Percentiles rank a stretch among this genome's conserved stretches.
phyloP scores from a whole-genome alignment of 1,139 yeast genomes.

The Arxiozyma bovina region DNA sequence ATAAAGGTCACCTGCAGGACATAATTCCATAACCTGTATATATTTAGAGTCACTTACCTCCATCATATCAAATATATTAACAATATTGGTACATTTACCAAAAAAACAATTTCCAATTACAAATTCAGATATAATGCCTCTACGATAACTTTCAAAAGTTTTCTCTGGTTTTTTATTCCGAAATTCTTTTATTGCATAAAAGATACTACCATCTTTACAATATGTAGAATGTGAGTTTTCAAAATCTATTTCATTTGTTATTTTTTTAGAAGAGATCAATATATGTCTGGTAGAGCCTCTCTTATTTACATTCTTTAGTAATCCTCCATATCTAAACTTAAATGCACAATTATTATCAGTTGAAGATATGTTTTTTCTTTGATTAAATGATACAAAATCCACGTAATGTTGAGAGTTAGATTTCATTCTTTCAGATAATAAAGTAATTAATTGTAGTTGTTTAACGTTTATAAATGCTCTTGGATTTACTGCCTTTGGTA shows the following conservation, averaged over 20 bases:
- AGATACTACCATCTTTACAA: slow-evolving; percentile 21
- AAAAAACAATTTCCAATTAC: slow-evolving; percentile 55
- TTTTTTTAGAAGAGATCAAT: slow-evolving; percentile 39
- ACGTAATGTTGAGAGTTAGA: no score
- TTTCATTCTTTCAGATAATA: slow-evolving; percentile 28
- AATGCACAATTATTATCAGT: not conserved
- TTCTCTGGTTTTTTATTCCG: slow-evolving; percentile 40
- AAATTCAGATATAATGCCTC: slow-evolving; percentile 65
- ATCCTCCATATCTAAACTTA: slow-evolving; percentile 44
- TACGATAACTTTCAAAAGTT: slow-evolving; percentile 45
- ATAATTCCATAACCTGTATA: slow-evolving; percentile 65
- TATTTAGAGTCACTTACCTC: slow-evolving; percentile 42
- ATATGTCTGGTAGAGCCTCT: slow-evolving; percentile 62
- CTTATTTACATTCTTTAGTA: slow-evolving; percentile 47
- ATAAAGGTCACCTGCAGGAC: slow-evolving; percentile 63
- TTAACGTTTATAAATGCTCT: slow-evolving; percentile 7
- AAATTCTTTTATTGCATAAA: slow-evolving; percentile 66
- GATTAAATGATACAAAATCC: not conserved
- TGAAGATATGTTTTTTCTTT: not conserved
- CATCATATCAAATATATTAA: slow-evolving; percentile 60
- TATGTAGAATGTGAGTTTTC: slow-evolving; percentile 15
- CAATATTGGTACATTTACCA: slow-evolving; percentile 45
- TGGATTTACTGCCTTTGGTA: not conserved
- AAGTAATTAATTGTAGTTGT: slow-evolving; percentile 44
- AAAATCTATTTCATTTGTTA: slow-evolving; percentile 26